These are phyloP conservation scores for Thinopyrum elongatum DNA, from an alignment of 176 grass and related monocot species.

Conservation along the genomic window DNA sequence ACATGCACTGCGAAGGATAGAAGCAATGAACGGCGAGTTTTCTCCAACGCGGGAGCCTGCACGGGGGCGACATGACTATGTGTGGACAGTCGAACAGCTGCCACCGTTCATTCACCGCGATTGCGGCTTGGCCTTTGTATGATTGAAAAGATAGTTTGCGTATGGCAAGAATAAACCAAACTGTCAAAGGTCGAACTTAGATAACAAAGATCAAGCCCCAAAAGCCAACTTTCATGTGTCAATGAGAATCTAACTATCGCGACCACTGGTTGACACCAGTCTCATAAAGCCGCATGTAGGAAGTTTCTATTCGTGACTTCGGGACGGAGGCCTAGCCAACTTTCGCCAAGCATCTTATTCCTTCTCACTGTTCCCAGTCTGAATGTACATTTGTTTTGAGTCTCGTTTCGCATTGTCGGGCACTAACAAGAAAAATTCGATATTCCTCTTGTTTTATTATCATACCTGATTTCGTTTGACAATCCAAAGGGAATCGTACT, in stretches of 20 bases:
- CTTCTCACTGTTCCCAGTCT: not conserved
- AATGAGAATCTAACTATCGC: not conserved
- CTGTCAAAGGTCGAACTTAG: not conserved
- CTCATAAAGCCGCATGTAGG: not conserved
- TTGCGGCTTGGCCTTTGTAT: not conserved
- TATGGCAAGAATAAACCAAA: not conserved
- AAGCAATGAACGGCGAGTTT: not conserved
- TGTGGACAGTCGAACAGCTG: not conserved
- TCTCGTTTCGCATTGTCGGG: conserved; percentile 23
- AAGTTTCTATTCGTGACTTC: conserved; percentile 21
- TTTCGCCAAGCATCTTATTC: conserved; percentile 25
- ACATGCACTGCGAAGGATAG: not conserved
- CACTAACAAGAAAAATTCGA: conserved; percentile 38
- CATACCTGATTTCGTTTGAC: conserved; percentile 6
- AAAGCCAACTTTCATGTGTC: not conserved
- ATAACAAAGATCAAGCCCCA: not conserved
- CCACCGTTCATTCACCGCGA: not conserved
- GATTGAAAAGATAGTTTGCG: not conserved
- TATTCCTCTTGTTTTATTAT: not conserved
- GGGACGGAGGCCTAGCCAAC: not conserved
- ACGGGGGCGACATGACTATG: too few species aligned
- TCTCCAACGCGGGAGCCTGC: not conserved
- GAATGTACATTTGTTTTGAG: not conserved
- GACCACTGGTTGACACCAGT: not conserved
- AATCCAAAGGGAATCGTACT: not conserved